Evolutionary conservation across 2,329 filamentous ascomycete species (phyloP).

Genomic region (Colletotrichum tabaci): DNA sequence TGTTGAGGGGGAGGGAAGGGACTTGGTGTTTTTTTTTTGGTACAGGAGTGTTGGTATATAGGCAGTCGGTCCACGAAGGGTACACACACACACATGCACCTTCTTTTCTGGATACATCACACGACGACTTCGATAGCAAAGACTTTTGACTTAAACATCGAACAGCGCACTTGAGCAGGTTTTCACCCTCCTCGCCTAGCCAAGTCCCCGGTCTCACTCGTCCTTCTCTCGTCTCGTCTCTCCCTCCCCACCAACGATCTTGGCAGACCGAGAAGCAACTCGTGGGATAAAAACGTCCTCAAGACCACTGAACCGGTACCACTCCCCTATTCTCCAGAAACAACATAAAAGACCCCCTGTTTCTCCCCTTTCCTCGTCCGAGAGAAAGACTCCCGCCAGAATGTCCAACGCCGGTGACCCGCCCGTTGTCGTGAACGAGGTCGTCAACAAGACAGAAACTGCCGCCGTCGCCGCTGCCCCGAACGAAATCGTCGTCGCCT

Average conservation of each 20-base stretch:
- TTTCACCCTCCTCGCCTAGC: background rate
- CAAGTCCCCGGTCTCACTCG: background rate
- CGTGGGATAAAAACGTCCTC: background rate
- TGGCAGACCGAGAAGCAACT: background rate
- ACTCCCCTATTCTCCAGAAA: too few species aligned
- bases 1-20: background rate
- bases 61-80: background rate
- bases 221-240: background rate
- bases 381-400: background rate
- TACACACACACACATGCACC: background rate
- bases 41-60: background rate
- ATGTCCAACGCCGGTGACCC: background rate
- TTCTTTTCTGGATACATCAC: background rate
- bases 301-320: background rate
- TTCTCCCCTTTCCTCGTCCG: background rate
- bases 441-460: background rate
- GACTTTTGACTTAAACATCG: background rate
- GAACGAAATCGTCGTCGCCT: slow-evolving; percentile 2
- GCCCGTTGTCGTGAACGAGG: slow-evolving; percentile 8
- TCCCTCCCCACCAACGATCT: background rate
- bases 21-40: too few species aligned
- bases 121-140: slow-evolving; percentile 6
- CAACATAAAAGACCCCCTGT: background rate
- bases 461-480: background rate
- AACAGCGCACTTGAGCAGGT: background rate